These are phyloP conservation scores for Leccinellum rugosiceps DNA, from an alignment of 768 basidiomycete genomes.

Conservation along the genomic window DNA sequence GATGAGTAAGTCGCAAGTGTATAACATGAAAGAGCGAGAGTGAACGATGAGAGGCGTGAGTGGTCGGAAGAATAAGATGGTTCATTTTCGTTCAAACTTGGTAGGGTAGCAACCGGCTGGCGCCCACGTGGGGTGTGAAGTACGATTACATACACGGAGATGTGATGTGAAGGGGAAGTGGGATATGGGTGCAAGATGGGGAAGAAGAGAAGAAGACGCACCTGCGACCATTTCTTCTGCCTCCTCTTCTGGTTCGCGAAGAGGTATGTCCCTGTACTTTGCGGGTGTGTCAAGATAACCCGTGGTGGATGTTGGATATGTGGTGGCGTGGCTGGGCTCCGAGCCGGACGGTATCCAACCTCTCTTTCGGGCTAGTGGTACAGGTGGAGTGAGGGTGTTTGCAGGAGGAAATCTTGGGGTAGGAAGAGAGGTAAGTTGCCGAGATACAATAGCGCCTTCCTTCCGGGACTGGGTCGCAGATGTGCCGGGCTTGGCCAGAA, in stretches of 20 bases:
- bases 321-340: constrained; percentile 51
- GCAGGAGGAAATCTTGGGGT: constrained; percentile 14
- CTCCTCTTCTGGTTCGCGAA: constrained; percentile 34
- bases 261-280: constrained; percentile 47
- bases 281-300: constrained; percentile 72
- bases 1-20: constrained; percentile 40
- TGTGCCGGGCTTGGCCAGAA: constrained; percentile 35
- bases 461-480: constrained; percentile 21
- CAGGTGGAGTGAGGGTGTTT: constrained; percentile 32
- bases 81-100: constrained; percentile 14
- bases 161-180: constrained; percentile 5
- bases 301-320: constrained; percentile 50
- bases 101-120: constrained; percentile 4
- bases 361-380: constrained; percentile 52
- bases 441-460: constrained; percentile 25
- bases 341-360: constrained; percentile 69
- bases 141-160: constrained; percentile 19
- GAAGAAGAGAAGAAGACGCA: constrained; percentile 30
- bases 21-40: constrained; percentile 27
- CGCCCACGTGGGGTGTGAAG: constrained; percentile 16
- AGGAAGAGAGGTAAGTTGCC: constrained; percentile 15
- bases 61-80: constrained; percentile 10
- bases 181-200: constrained; percentile 24
- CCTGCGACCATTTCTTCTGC: constrained; percentile 47
- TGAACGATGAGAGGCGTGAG: constrained; percentile 6